phyloP scores from a whole-genome alignment of 768 basidiomycete genomes.

The Mycena leptocephala region DNA sequence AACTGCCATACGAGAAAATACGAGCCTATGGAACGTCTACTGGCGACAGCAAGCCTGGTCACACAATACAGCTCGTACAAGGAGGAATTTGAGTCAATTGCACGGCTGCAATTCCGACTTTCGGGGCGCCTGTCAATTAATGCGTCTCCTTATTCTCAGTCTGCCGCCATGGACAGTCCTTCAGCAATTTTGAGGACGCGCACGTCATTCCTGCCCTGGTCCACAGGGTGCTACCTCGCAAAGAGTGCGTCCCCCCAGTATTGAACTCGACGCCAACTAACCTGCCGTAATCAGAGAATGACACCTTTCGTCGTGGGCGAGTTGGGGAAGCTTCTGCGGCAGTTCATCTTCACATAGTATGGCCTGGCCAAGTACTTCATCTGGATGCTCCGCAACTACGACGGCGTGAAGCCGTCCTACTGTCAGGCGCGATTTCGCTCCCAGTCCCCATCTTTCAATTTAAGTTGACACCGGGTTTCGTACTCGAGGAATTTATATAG shows the following conservation, averaged over 20 bases:
- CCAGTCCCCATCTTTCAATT: too few species aligned
- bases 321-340: conserved; percentile 93
- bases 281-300: conserved; percentile 68
- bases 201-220: conserved; percentile 97
- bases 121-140: conserved; percentile 4
- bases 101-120: conserved; percentile 5
- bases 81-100: conserved; percentile 15
- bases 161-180: not conserved
- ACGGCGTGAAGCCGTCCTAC: conserved; percentile 94
- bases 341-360: conserved; percentile 97
- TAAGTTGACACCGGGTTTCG: too few species aligned
- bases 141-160: not conserved
- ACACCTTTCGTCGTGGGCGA: conserved; percentile 91
- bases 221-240: conserved; percentile 93
- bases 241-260: conserved; percentile 75
- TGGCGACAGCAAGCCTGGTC: not conserved
- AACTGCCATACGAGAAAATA: not conserved
- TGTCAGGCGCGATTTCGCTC: conserved; percentile 72
- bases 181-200: conserved; percentile 87
- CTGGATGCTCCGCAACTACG: conserved; percentile 92
- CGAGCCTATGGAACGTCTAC: not conserved
- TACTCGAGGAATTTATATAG: too few species aligned
- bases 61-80: not conserved
- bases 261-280: conserved; percentile 1
- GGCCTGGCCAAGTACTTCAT: conserved; percentile 97